These are phyloP conservation scores for Plasmodium gallinaceum DNA, from an alignment of 169 alveolate species.

Conservation along the genomic window DNA sequence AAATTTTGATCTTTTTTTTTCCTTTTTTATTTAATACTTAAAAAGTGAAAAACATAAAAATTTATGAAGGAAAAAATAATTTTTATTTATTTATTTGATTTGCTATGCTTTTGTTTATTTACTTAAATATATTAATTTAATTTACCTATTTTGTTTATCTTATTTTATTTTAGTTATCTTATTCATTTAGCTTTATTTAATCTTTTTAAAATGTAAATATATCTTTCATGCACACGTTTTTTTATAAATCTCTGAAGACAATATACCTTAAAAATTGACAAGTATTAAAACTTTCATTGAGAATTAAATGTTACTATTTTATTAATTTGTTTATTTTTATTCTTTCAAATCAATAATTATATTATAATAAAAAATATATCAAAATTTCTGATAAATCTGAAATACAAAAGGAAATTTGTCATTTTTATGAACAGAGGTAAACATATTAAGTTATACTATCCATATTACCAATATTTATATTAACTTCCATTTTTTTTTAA, in stretches of 20 bases:
- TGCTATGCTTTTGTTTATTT: no score
- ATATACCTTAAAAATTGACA: background rate
- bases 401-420: no score
- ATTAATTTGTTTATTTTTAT: background rate
- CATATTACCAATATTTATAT: no score
- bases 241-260: background rate
- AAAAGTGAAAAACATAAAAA: background rate
- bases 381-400: no score
- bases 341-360: no score
- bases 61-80: background rate
- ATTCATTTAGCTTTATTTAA: background rate
- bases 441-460: no score
- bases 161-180: background rate
- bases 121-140: no score
- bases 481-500: no score
- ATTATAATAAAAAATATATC: no score
- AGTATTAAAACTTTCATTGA: background rate
- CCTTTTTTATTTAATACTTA: background rate
- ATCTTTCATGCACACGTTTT: slow-evolving; percentile 3
- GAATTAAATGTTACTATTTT: background rate
- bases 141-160: background rate
- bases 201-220: background rate
- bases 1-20: background rate
- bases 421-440: no score
- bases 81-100: background rate